Conservation (phyloP, 225 moss, liverwort and hornwort species). For the Pseudisothecium myosuroides region DNA sequence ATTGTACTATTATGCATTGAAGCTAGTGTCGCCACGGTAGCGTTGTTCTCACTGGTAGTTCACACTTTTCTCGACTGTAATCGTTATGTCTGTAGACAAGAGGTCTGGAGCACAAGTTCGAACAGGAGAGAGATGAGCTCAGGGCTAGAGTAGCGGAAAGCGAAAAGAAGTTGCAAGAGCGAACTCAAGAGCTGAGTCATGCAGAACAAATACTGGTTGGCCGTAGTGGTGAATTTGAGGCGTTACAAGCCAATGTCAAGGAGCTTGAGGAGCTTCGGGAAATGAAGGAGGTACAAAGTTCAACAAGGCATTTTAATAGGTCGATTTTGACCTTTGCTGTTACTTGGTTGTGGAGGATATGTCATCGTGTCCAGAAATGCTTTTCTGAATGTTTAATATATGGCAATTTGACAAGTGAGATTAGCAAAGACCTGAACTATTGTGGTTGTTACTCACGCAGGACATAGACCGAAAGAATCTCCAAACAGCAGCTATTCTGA, state of each 20-base stretch:
- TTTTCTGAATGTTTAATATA: background rate
- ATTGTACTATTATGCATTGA: background rate
- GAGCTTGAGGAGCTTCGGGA: constrained; percentile 91
- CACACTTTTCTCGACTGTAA: background rate
- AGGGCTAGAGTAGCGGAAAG: constrained; percentile 62
- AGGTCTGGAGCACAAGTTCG: constrained; percentile 79
- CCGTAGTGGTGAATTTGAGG: constrained; percentile 65
- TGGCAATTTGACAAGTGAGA: background rate
- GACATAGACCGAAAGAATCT: constrained; percentile 93
- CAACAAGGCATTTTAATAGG: background rate
- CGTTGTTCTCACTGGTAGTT: background rate
- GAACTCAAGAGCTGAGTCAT: constrained; percentile 78
- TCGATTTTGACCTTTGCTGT: background rate
- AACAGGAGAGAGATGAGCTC: constrained; percentile 74
- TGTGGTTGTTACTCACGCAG: constrained; percentile 16
- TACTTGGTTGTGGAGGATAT: background rate
- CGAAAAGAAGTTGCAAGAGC: constrained; percentile 80
- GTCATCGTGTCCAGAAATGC: background rate
- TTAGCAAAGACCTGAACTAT: background rate
- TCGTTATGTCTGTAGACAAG: constrained; percentile 42
- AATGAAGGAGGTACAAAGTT: constrained; percentile 70
- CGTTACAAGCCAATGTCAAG: constrained; percentile 59
- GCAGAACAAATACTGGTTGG: constrained; percentile 54
- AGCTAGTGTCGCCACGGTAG: background rate
- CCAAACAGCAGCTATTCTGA: constrained; percentile 84